A percentile compares a stretch with the other conserved stretches of the same genome.
Conservation (phyloP, 306 rosid genomes). For the Mimosa pudica region DNA sequence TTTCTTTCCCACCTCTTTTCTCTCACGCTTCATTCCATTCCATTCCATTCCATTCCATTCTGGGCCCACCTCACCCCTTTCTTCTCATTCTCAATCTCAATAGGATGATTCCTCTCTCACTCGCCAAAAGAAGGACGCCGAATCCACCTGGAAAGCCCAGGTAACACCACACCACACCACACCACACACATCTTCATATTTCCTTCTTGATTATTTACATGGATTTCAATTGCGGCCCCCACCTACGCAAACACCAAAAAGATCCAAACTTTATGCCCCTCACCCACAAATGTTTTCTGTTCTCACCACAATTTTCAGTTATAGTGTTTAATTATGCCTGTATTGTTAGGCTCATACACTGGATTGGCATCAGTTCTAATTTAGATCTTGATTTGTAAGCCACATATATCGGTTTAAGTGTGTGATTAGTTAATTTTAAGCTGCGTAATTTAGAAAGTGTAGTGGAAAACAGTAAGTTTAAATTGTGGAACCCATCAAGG, state of each 20-base stretch:
- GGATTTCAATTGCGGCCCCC: not conserved
- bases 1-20: not conserved
- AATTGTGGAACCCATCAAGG: not conserved
- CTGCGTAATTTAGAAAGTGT: too few species aligned
- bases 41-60: not conserved
- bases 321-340: too few species aligned
- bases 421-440: not conserved
- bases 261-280: too few species aligned
- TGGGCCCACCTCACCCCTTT: not conserved
- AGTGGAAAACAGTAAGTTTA: not conserved
- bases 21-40: not conserved
- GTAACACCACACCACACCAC: slow-evolving; percentile 26
- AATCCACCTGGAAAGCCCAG: slow-evolving; percentile 94
- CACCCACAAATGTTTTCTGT: too few species aligned
- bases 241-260: too few species aligned
- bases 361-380: too few species aligned
- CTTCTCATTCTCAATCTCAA: too few species aligned
- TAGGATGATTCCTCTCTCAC: slow-evolving; percentile 90
- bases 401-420: not conserved
- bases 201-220: not conserved
- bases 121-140: slow-evolving; percentile 96
- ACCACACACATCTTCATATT: not conserved
- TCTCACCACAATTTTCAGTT: too few species aligned
- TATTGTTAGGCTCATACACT: too few species aligned
- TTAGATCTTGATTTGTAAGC: too few species aligned